Evolutionary conservation across 2,329 filamentous ascomycete genomes (phyloP).

Genomic region (Hypoxylon sp.): DNA sequence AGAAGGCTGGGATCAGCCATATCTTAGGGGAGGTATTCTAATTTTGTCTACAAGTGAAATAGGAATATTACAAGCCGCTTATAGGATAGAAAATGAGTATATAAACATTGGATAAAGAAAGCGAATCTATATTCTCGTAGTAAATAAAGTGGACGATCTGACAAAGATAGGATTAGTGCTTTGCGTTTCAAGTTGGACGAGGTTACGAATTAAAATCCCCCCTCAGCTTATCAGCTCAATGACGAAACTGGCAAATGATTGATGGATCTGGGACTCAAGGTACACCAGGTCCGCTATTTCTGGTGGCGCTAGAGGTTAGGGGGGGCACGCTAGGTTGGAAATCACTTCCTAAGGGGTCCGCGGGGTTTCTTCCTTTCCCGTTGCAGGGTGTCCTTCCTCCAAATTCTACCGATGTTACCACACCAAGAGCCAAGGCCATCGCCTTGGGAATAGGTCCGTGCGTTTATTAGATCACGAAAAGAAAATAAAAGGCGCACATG

Average conservation of each 20-base stretch:
- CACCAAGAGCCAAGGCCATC: slow-evolving; percentile 24
- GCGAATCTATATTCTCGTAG: neutral
- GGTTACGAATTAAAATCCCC: slow-evolving; percentile 26
- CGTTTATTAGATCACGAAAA: slow-evolving; percentile 11
- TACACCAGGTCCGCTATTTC: slow-evolving; percentile 22
- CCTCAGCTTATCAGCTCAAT: slow-evolving; percentile 36
- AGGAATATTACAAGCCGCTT: slow-evolving; percentile 7
- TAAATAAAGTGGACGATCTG: slow-evolving; percentile 4
- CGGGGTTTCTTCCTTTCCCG: slow-evolving; percentile 22
- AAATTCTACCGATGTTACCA: slow-evolving; percentile 29
- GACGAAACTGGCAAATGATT: slow-evolving; percentile 37
- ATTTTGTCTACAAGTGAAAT: slow-evolving; percentile 16
- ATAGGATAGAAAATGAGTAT: slow-evolving; percentile 14
- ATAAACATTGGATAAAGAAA: slow-evolving; percentile 11
- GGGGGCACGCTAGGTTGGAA: slow-evolving; percentile 7
- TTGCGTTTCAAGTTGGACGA: slow-evolving; percentile 23
- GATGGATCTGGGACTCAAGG: slow-evolving; percentile 13
- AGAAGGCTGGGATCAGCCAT: slow-evolving; percentile 54
- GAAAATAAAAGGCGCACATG: slow-evolving; percentile 7
- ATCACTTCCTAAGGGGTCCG: slow-evolving; percentile 18
- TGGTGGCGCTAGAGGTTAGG: slow-evolving; percentile 4
- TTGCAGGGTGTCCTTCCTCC: slow-evolving; percentile 6
- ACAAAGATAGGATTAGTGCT: slow-evolving; percentile 31
- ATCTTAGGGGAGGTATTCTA: slow-evolving; percentile 5
- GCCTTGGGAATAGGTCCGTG: slow-evolving; percentile 38